These are phyloP conservation scores for Annona cherimola DNA, from an alignment of 164 flowering plant genomes.

Conservation along the genomic window DNA sequence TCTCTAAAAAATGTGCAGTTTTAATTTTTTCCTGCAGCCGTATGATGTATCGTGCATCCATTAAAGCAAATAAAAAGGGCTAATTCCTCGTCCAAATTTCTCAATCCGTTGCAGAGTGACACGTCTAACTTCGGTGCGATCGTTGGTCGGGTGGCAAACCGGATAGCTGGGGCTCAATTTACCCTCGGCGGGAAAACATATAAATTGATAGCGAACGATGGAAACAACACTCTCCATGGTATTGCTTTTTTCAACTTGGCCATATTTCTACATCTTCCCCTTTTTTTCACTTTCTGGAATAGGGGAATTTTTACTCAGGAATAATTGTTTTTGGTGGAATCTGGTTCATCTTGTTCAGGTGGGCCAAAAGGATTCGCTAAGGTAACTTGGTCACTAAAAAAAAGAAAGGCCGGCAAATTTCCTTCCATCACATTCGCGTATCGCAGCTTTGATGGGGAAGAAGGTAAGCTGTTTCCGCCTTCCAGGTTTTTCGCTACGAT, in stretches of 20 bases:
- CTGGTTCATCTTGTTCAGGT: conserved; percentile 8
- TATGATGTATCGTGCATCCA: too few relatives aligned
- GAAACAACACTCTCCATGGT: conserved; percentile 63
- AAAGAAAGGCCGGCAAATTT: conserved; percentile 2
- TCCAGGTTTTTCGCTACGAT: too few relatives aligned
- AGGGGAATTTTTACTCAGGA: background rate
- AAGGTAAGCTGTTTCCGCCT: conserved; percentile 34
- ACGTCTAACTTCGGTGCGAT: conserved; percentile 52
- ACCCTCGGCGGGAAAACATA: conserved; percentile 47
- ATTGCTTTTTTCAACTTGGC: too few relatives aligned
- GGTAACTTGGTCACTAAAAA: conserved; percentile 11
- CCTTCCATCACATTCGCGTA: conserved; percentile 14
- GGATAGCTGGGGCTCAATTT: conserved; percentile 62
- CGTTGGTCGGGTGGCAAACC: conserved; percentile 76
- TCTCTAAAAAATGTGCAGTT: too few relatives aligned
- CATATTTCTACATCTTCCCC: too few relatives aligned
- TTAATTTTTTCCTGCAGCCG: too few relatives aligned
- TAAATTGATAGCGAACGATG: conserved; percentile 54
- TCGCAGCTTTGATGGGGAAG: conserved; percentile 31
- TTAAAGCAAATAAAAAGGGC: too few relatives aligned
- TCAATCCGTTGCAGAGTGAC: conserved; percentile 46
- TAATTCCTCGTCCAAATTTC: too few relatives aligned
- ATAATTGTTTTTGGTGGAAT: background rate
- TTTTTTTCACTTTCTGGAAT: too few relatives aligned
- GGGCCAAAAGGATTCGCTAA: conserved; percentile 18